Evolutionary conservation across 495 filamentous ascomycete species (phyloP).

Genomic region (Aspergillus cavernicola): DNA sequence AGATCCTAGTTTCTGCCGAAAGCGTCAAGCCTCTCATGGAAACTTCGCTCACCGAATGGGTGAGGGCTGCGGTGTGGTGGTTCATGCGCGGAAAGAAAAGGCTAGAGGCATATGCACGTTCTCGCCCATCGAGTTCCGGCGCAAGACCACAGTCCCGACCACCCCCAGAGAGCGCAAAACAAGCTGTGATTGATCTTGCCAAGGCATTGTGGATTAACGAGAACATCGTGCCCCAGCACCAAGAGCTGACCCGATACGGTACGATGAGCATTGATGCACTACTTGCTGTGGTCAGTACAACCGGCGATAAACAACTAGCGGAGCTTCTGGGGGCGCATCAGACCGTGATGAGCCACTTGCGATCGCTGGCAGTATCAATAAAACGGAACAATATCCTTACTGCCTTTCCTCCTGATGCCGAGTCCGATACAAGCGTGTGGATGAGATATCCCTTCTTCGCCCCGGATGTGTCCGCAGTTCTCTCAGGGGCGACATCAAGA

Average conservation of each 20-base stretch:
- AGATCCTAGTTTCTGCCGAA: slow-evolving; percentile 70
- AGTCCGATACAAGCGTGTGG: slow-evolving; percentile 66
- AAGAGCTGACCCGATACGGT: slow-evolving; percentile 48
- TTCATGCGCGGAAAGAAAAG: slow-evolving; percentile 72
- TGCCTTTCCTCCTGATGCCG: slow-evolving; percentile 29
- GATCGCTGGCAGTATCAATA: slow-evolving; percentile 74
- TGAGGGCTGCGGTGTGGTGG: slow-evolving; percentile 78
- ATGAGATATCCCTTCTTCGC: slow-evolving; percentile 66
- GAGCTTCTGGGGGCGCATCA: slow-evolving; percentile 53
- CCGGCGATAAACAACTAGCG: slow-evolving; percentile 44
- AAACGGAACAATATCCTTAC: slow-evolving; percentile 73
- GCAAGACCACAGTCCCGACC: slow-evolving; percentile 16
- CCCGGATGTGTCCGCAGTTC: slow-evolving; percentile 59
- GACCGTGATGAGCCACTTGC: slow-evolving; percentile 56
- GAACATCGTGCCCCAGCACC: slow-evolving; percentile 54
- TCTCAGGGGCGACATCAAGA: slow-evolving; percentile 58
- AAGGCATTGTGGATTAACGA: slow-evolving; percentile 80
- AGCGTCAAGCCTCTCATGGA: slow-evolving; percentile 58
- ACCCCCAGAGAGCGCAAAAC: slow-evolving; percentile 37
- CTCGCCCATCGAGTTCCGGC: slow-evolving; percentile 46
- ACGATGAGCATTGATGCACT: slow-evolving; percentile 43
- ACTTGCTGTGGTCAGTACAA: slow-evolving; percentile 39
- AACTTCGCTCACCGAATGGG: slow-evolving; percentile 59
- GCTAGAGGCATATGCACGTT: slow-evolving; percentile 66
- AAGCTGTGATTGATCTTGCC: slow-evolving; percentile 74